These are phyloP conservation scores for Podaxis pistillaris DNA, from an alignment of 768 basidiomycete genomes.

Conservation along the genomic window DNA sequence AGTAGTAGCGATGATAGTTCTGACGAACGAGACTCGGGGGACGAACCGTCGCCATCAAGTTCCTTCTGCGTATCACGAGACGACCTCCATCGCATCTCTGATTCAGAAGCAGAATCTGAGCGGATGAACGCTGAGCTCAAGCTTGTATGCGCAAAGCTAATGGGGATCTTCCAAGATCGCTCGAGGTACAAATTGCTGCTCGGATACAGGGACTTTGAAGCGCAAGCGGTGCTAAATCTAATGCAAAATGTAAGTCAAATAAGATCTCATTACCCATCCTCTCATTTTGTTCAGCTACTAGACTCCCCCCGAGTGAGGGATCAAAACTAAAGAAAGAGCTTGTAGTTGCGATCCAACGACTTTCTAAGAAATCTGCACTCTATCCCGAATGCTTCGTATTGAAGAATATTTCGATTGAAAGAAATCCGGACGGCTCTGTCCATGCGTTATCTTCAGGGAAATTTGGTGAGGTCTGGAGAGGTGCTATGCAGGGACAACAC, in stretches of 20 bases:
- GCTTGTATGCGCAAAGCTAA: slow-evolving; percentile 15
- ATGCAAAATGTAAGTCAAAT: slow-evolving; percentile 24
- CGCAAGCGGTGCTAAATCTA: slow-evolving; percentile 23
- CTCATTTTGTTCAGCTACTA: neutral
- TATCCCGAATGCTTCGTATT: slow-evolving; percentile 13
- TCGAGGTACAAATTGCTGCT: slow-evolving; percentile 20
- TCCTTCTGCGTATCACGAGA: neutral
- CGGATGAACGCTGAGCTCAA: slow-evolving; percentile 10
- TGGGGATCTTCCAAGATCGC: slow-evolving; percentile 19
- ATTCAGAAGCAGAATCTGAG: neutral
- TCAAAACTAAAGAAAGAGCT: slow-evolving; percentile 9
- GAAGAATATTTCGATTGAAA: slow-evolving; percentile 13
- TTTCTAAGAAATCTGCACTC: slow-evolving; percentile 8
- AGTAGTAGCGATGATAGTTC: neutral
- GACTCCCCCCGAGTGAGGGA: slow-evolving; percentile 6
- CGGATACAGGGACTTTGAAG: slow-evolving; percentile 16
- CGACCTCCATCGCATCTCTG: too few species aligned
- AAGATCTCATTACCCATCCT: neutral
- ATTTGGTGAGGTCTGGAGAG: slow-evolving; percentile 20
- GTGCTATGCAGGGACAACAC: neutral
- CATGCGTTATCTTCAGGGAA: slow-evolving; percentile 19
- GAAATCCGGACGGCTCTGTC: slow-evolving; percentile 1
- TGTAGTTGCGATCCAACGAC: slow-evolving; percentile 13
- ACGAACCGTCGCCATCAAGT: neutral
- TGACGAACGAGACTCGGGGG: neutral